Evolutionary conservation across 306 rosid species (phyloP), one percentile per base, ranked within the genome.

Genomic region (Aeschynomene evenia): DNA sequence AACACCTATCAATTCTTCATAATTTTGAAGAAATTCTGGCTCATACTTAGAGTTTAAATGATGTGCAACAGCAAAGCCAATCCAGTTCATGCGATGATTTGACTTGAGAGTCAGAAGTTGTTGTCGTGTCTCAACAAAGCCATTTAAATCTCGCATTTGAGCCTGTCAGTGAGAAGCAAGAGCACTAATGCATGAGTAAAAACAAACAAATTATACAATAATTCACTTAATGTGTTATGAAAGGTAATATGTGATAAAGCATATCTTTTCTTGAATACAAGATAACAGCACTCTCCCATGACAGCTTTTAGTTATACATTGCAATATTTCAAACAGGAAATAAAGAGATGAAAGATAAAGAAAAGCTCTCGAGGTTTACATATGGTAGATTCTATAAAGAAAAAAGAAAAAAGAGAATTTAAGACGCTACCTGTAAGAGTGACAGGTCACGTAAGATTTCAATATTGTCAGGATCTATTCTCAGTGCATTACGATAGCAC

Each of bases 31-130:
- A 23, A 53, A 23, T 13, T 2, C 11, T 24, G 9, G 7, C 22
- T 43, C 82, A 63, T 94, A 94, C 99, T 88, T 84, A 45, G 91
- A 79, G 79, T 94, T 91, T 85, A 94, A 83, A 79, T 94, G 97
- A 74, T 94, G 97, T 43, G 99, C 73, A 80, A 90, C 97, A 58
- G 96, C 79, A 87, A 94, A 94, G 28, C 97, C 99, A 76, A 94
- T 94, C 99, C 99, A 94, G 79, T 94, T 94, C 99, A 91, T 91
- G 82, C 99, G 97, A 80, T 94, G 99, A 76, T 91, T 94, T 74
- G 99, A 87, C 88, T 94, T 94, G 72, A 94, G 82, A 45, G 89
- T 85, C 83, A 94, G 68, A 72, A 94, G 99, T 70, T 83, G 95
- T 61, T 89, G 99, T 75, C 99, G 81, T 42, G 99, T 94, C 84